Conservation (phyloP, 371 early-diverging fungal species). For the Mucor racemosus region DNA sequence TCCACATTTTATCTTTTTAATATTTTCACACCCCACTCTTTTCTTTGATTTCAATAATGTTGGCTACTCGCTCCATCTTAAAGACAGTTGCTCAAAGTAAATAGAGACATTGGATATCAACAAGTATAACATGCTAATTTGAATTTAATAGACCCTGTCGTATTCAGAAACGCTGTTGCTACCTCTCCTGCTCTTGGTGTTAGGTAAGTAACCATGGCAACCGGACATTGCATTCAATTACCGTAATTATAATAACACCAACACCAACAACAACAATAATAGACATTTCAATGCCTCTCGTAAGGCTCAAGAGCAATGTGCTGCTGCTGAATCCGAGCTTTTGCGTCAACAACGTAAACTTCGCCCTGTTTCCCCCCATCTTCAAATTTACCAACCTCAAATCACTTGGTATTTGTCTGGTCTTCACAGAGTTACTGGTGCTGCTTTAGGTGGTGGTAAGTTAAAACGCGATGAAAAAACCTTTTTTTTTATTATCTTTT, state of each 20-base stretch:
- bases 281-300: constrained; percentile 52
- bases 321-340: constrained; percentile 56
- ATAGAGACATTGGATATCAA: background rate
- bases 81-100: constrained; percentile 56
- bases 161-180: constrained; percentile 41
- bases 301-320: constrained; percentile 42
- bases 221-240: background rate
- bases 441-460: constrained; percentile 75
- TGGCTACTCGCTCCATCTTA: constrained; percentile 52
- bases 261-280: background rate
- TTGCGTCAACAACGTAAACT: constrained; percentile 66
- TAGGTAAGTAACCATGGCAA: constrained; percentile 28
- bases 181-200: constrained; percentile 42
- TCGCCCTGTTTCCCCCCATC: constrained; percentile 87
- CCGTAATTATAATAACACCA: background rate
- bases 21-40: constrained; percentile 33
- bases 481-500: background rate
- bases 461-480: constrained; percentile 5
- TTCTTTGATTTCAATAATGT: constrained; percentile 34
- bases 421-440: constrained; percentile 83
- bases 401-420: constrained; percentile 83
- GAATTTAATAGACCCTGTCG: constrained; percentile 37
- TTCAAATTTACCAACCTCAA: constrained; percentile 90
- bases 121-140: background rate
- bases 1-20: constrained; percentile 26